Conservation (phyloP, 1,139 yeast species). For the Barnettozyma hawaiiensis region DNA sequence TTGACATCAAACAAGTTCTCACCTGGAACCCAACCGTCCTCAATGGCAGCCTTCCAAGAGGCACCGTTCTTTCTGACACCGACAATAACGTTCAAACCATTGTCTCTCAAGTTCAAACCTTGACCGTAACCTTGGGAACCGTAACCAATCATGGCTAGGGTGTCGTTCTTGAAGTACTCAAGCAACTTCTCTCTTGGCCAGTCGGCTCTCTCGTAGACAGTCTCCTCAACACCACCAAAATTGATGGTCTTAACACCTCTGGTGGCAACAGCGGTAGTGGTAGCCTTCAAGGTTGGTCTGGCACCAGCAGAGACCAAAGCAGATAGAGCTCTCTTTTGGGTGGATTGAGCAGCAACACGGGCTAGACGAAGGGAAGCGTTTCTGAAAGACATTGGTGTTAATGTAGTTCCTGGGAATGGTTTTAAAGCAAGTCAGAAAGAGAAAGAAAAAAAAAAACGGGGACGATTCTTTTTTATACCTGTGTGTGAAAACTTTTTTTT, state of each 20-base stretch:
- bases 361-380: conserved; percentile 57
- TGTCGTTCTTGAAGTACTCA: conserved; percentile 96
- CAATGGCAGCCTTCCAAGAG: conserved; percentile 98
- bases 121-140: conserved; percentile 99
- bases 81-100: conserved; percentile 92
- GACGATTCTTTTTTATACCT: background rate
- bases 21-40: conserved; percentile 99
- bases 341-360: conserved; percentile 40
- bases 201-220: conserved; percentile 97
- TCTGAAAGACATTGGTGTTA: conserved; percentile 53
- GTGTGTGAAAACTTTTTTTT: background rate
- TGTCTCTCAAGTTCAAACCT: conserved; percentile 98
- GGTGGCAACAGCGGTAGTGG: conserved; percentile 37
- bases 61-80: conserved; percentile 99
- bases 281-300: conserved; percentile 42
- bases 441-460: too few relatives aligned
- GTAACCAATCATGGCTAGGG: conserved; percentile 96
- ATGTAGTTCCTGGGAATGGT: conserved; percentile 1
- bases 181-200: conserved; percentile 98
- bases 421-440: background rate
- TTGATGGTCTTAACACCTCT: conserved; percentile 96
- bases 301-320: conserved; percentile 47
- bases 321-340: conserved; percentile 56
- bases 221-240: conserved; percentile 86
- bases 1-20: conserved; percentile 92